Conservation (phyloP, 2,329 filamentous ascomycete species). For the Fusarium papillatum region DNA sequence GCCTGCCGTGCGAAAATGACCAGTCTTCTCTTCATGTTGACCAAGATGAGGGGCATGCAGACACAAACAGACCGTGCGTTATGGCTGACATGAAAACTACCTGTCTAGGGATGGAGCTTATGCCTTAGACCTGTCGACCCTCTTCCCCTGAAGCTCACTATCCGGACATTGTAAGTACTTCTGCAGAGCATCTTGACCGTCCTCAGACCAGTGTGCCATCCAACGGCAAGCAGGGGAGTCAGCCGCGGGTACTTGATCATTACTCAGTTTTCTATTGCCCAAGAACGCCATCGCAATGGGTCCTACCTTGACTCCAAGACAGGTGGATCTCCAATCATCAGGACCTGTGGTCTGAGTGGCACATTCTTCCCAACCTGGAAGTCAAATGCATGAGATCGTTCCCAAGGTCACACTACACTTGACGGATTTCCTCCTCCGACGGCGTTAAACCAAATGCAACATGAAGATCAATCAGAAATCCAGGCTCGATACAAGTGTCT, state of each 20-base stretch:
- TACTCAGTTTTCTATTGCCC: not conserved
- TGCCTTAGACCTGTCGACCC: not conserved
- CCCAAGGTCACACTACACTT: constrained; percentile 23
- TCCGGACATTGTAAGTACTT: not conserved
- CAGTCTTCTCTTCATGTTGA: not conserved
- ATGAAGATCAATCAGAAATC: constrained; percentile 8
- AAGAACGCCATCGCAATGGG: not conserved
- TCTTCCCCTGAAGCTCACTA: not conserved
- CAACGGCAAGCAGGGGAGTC: not conserved
- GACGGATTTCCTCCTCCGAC: constrained; percentile 10
- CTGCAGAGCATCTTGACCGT: not conserved
- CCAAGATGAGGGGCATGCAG: not conserved
- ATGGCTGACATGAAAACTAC: not conserved
- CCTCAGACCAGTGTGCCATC: not conserved
- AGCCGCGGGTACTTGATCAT: not conserved
- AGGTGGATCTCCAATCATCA: not conserved
- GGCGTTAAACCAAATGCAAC: constrained; percentile 19
- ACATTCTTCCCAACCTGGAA: constrained; percentile 12
- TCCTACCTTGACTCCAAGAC: not conserved
- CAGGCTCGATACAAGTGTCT: constrained; percentile 17
- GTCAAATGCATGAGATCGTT: constrained; percentile 19
- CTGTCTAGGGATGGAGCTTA: not conserved
- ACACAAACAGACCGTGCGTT: not conserved
- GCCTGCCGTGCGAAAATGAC: not conserved
- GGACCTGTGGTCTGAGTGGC: not conserved